Percentiles rank a stretch among this genome's conserved stretches.
Evolutionary conservation across 1,139 yeast species (phyloP).

Genomic region (Blastobotrys buckinghamii): DNA sequence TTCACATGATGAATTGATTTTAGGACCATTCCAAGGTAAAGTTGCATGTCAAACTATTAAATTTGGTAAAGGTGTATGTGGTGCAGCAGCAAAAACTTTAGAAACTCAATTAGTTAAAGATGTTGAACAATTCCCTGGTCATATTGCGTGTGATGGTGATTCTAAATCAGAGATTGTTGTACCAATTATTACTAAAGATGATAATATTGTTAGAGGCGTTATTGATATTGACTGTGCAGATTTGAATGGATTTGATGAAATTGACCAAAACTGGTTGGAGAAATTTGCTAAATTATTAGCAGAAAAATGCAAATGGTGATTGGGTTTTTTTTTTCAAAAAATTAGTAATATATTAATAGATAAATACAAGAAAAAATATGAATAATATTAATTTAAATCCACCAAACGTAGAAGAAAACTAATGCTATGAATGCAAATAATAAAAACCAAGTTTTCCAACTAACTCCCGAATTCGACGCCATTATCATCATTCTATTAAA

Average conservation of each 20-base stretch:
- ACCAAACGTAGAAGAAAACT: constrained; percentile 82
- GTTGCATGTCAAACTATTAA: constrained; percentile 86
- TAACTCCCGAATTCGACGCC: constrained; percentile 78
- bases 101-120: constrained; percentile 69
- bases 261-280: constrained; percentile 58
- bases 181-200: constrained; percentile 50
- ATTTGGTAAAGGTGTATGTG: constrained; percentile 88
- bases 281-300: constrained; percentile 48
- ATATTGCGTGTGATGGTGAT: constrained; percentile 95
- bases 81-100: constrained; percentile 59
- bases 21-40: constrained; percentile 95
- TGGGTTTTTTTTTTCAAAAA: no score
- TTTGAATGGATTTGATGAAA: constrained; percentile 56
- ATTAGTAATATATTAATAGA: neutral
- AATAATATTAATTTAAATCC: constrained; percentile 16
- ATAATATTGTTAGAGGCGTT: constrained; percentile 56
- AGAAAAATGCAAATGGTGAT: constrained; percentile 40
- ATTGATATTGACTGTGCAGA: constrained; percentile 78
- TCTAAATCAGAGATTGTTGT: constrained; percentile 91
- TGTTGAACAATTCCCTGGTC: constrained; percentile 79
- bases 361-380: neutral
- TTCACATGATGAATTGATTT: constrained; percentile 40
- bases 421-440: constrained; percentile 58
- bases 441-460: constrained; percentile 72
- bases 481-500: constrained; percentile 68